Base-by-base conservation (phyloP, 768 basidiomycete species). In the Mycena rebaudengoi region DNA sequence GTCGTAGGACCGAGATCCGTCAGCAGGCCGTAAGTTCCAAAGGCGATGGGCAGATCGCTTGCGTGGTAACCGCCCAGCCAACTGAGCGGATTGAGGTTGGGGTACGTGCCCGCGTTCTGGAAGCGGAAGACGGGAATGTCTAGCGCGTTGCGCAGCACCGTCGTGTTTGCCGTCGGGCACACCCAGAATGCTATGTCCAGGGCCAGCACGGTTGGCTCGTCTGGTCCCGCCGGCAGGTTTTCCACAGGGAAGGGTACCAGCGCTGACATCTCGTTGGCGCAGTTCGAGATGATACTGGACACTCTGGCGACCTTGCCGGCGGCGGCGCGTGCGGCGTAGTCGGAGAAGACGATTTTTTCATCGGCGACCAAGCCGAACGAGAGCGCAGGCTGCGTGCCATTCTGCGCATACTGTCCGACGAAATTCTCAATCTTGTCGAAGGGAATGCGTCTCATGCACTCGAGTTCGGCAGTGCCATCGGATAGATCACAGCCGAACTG, bases 21-120 rank as follows among this genome's bases (percentile, higher is more conserved):
- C 12, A 62, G 33, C 16, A 62, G 60, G 4, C 65, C 65, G 33
- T 66, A 71, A 28, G 70, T 65, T 10, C 71, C 71, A 49, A 72
- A 73, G 49, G 61, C 56, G 18, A 56, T 60, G 2, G 68, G 69
- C 23, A 74, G 60, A 33, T 69, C 49, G 20, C 59, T 54, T 1
- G 59, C 63, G 37, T 71, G 70, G 37, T 69, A 68, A 1, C 68
- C 65, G 7, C 71, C 62, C 20, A 62, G 39, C 65, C 60, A 62
- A 3, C 29, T 25, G 2, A 58, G 25, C 16, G 55, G 55, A 14
- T 50, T 46, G 20, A 62, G 60, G 18, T 66, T 59, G 16, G 46
- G 43, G 16, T 46, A 66, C n/a, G 33, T 59, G 33, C 60, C 65
- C 7, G 50, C 65, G n/a, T 46, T 37, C 49, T 62, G 45, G 54